Evolutionary conservation across 495 filamentous ascomycete genomes (phyloP), one percentile per base, ranked within the genome.

Genomic region (Immersiella caudata): DNA sequence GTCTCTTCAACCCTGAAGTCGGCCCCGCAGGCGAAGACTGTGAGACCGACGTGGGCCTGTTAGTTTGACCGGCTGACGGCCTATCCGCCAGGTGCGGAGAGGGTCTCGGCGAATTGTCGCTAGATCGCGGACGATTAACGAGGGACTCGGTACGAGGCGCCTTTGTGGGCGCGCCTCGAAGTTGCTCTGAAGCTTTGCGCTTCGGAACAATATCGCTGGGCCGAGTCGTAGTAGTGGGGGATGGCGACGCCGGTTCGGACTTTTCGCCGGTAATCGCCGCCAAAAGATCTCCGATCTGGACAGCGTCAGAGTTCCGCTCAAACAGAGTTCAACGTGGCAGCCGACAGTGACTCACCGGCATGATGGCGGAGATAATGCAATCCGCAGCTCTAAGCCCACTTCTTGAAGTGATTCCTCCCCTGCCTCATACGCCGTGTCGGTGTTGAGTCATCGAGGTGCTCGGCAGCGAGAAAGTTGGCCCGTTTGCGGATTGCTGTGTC

Each of bases 201-300:
- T 87, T 86, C 2, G 78, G 67, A 24, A 64, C 27, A 11, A 16
- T 67, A 61, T 26, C 62, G 62, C 2, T 75, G 66, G 72, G 75
- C 22, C 51, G 76, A 62, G 63, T 70, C n/a, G 49, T 69, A 64
- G 67, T 67, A 5, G 73, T 75, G 33, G 79, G 67, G 22, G 79
- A 74, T 21, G 79, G 68, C 20, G 72, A 65, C 21, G 80, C 68
- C 69, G 80, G 70, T 20, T 79, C 83, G 62, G 80, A 69, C 70
- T 80, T 71, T 20, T 80, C 83, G 64, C 85, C 85, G 40, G 77
- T 81, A 67, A 87, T 87, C 70, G 82, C 80, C 62, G 84, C 85
- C 46, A 87, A 80, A 35, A 87, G 77, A 54, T 87, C 85, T 29
- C 77, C 70, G 68, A 87, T 86, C 83, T 83, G 62, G 25, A 57